Evolutionary conservation across 768 basidiomycete species (phyloP), one percentile per base, ranked within the genome.

Genomic region (Mycena rebaudengoi): DNA sequence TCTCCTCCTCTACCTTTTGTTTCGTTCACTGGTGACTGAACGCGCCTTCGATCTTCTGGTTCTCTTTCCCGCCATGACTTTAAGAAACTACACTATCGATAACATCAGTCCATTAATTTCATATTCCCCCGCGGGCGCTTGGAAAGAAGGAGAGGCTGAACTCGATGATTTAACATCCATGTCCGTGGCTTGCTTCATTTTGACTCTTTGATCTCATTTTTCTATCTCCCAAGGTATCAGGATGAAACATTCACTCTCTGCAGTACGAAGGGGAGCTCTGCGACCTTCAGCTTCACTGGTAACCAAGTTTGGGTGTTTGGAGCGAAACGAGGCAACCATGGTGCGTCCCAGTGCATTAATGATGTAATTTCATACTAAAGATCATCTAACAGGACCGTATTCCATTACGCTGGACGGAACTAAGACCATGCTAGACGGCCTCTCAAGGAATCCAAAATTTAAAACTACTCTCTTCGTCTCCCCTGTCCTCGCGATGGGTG

Each of bases 291-390:
- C 43, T 81, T 80, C 68, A 78, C 76, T 28, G 79, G 79, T 18
- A 76, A 75, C 3, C 69, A 66, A 16, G 48, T 81, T 40, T 79
- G 69, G 71, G 65, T 80, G n/a, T 78, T 73, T 30, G 80, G 80
- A 4, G 78, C 79, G 3, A 74, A 74, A n/a, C 72, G 80, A 20
- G 0, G 21, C 7, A 79, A 81, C 39, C 78, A 81, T 49, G 77
- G 80, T 26, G 63, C 39, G 54, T 30, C 5, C 25, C 40, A 25
- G 23, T 30, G 25, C 23, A 11, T 4, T 10, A 12, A 20, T 23
- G 28, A 0, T 29, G 14, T 13, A n/a, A n/a, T 49, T 3, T 4
- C n/a, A 20, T 37, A n/a, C n/a, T 18, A 51, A 53, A 2, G 44
- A 4, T 16, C 39, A 20, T 7, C n/a, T 8, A 3, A 7, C 25